Evolutionary conservation across 176 grass and related monocot genomes (phyloP).

Genomic region (Tillandsia fasciculata): DNA sequence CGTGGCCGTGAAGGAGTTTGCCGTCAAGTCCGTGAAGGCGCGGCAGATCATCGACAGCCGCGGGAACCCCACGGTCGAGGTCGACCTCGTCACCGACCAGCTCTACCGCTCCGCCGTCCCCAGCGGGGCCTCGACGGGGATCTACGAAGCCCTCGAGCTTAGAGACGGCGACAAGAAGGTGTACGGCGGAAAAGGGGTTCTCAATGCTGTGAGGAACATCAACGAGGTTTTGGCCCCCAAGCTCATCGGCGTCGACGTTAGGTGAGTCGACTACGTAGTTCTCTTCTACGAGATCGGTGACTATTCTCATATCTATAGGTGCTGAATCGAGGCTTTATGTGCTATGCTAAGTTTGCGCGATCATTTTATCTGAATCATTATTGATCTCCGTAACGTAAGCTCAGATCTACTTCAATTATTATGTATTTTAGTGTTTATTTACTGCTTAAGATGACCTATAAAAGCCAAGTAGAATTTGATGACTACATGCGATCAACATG

Average conservation of each 20-base stretch:
- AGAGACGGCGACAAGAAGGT: conserved; percentile 72
- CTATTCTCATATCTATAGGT: background rate
- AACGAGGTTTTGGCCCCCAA: conserved; percentile 76
- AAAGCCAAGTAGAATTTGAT: background rate
- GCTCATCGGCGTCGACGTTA: conserved; percentile 81
- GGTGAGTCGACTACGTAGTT: conserved; percentile 29
- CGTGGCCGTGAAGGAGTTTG: conserved; percentile 12
- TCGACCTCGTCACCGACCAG: conserved; percentile 67
- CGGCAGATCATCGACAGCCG: conserved; percentile 98
- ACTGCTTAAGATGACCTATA: too few species aligned
- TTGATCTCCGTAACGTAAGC: background rate
- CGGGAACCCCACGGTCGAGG: conserved; percentile 93
- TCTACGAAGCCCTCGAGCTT: conserved; percentile 93
- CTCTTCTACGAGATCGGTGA: conserved; percentile 6
- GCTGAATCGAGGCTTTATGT: background rate
- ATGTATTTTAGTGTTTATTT: too few species aligned
- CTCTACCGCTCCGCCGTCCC: conserved; percentile 85
- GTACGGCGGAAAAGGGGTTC: conserved; percentile 92
- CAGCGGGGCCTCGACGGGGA: conserved; percentile 89
- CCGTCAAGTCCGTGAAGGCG: conserved; percentile 65
- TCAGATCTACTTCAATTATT: background rate
- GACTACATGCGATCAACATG: background rate
- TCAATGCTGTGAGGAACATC: conserved; percentile 71
- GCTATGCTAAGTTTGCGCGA: background rate
- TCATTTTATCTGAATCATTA: background rate